A percentile compares a stretch with the other conserved stretches of the same genome.
Conservation (phyloP, 2,329 filamentous ascomycete species). For the Botrytis tulipae region DNA sequence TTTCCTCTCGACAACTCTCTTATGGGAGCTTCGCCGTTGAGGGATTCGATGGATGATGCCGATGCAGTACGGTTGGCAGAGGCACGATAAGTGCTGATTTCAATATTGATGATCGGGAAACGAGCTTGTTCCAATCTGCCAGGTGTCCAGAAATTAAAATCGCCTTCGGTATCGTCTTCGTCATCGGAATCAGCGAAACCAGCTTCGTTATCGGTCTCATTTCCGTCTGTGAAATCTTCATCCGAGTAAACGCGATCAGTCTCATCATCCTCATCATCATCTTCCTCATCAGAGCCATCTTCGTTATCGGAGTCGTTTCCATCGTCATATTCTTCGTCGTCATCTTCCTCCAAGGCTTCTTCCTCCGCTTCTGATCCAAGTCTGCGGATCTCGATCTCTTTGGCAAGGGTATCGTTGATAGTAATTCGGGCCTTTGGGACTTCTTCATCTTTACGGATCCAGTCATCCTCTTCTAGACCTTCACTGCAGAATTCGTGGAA, state of each 20-base stretch:
- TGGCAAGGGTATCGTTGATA: slow-evolving; percentile 82
- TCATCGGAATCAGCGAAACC: slow-evolving; percentile 70
- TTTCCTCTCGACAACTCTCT: slow-evolving; percentile 23
- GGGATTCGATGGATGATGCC: slow-evolving; percentile 59
- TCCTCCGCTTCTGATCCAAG: slow-evolving; percentile 88
- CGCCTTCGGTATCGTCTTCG: slow-evolving; percentile 61
- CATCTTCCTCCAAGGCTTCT: slow-evolving; percentile 77
- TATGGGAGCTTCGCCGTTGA: slow-evolving; percentile 36
- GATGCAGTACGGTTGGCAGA: slow-evolving; percentile 47
- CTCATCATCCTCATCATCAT: slow-evolving; percentile 65
- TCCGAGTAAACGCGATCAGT: slow-evolving; percentile 50
- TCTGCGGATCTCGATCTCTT: slow-evolving; percentile 84
- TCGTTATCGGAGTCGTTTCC: slow-evolving; percentile 46
- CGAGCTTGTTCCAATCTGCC: slow-evolving; percentile 38
- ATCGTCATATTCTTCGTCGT: slow-evolving; percentile 48
- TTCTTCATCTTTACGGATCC: slow-evolving; percentile 67
- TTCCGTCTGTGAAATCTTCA: slow-evolving; percentile 61
- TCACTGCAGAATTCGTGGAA: slow-evolving; percentile 95
- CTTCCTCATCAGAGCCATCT: slow-evolving; percentile 48
- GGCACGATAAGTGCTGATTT: slow-evolving; percentile 32
- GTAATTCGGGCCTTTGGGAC: slow-evolving; percentile 68
- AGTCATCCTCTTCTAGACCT: slow-evolving; percentile 79
- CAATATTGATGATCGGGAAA: slow-evolving; percentile 21
- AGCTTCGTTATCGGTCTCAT: slow-evolving; percentile 65
- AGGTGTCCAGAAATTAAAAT: slow-evolving; percentile 63